Base-by-base conservation (phyloP, 2,329 filamentous ascomycete species). In the Cladosporium phlei region DNA sequence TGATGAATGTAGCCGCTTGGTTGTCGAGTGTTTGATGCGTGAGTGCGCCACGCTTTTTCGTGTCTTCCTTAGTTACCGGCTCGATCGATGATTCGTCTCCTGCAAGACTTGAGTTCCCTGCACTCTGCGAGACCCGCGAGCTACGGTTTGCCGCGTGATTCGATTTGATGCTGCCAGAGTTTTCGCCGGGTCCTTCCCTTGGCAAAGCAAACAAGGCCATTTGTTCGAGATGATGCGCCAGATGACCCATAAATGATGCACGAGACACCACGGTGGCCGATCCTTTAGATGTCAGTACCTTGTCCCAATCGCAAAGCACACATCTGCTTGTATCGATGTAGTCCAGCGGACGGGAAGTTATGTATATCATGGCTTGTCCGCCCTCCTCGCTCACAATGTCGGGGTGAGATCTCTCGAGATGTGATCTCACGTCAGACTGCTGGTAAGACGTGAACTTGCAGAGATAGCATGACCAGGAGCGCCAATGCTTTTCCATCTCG, bases 401-500 rank as follows among this genome's bases (percentile, higher is more conserved):
- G 11, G 24, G 6, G 11, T 25, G 24, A 25, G 6, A 11, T 11
- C 11, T 6, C 11, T 25, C 24, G 11, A 25, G 24, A 25, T 25
- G 24, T 25, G 24, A 25, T 25, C 6, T 11, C 6, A 25, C 6
- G 24, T 11, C 6, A 25, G 9, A 8, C 21, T 35, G 5, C 24
- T 3, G 2, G 21, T 33, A 47, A 16, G 10, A 8, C 9, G 4
- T 16, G 27, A 27, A 30, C 2, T 5, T 12, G 28, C 34, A 40
- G 2, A 38, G 24, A 4, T 29, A 22, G 38, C 48, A 51, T 9
- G 24, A 6, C 48, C 48, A 51, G 3, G 4, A 22, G 11, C 44
- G 24, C 4, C 48, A 37, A 38, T 51, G 48, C 11, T 38, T 14
- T n/a, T 37, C 14, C 20, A 38, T 43, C 29, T 51, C 48, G 25